These are phyloP conservation scores for Lagenidium giganteum DNA, from an alignment of 352 stramenopile genomes.

Conservation along the genomic window DNA sequence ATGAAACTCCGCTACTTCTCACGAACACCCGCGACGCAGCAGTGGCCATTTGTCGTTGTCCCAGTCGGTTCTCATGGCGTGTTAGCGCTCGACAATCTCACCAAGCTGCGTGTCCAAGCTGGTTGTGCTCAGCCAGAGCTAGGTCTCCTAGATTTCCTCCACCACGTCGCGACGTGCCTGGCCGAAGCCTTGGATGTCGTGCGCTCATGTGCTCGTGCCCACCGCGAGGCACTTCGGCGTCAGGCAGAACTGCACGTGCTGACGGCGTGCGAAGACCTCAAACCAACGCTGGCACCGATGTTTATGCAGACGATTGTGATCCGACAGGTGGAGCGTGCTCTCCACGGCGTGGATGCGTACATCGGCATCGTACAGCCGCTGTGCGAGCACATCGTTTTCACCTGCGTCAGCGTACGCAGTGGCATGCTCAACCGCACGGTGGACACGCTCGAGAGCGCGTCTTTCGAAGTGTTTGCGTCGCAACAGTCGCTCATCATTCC, in stretches of 20 bases:
- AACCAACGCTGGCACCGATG: conserved; percentile 9
- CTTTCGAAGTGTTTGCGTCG: conserved; percentile 42
- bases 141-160: conserved; percentile 71
- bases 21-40: conserved; percentile 11
- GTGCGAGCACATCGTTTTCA: conserved; percentile 43
- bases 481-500: conserved; percentile 46
- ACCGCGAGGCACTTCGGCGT: conserved; percentile 8
- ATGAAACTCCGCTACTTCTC: conserved; percentile 38
- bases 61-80: conserved; percentile 41
- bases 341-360: conserved; percentile 63
- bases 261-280: conserved; percentile 37
- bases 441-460: conserved; percentile 34
- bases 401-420: conserved; percentile 35
- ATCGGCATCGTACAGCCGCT: conserved; percentile 53
- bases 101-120: conserved; percentile 33
- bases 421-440: conserved; percentile 41
- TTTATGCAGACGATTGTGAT: conserved; percentile 43
- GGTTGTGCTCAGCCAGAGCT: conserved; percentile 53
- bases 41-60: conserved; percentile 68
- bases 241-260: conserved; percentile 45
- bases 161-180: conserved; percentile 23
- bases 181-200: conserved; percentile 10
- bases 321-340: conserved; percentile 41
- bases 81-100: conserved; percentile 60
- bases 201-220: conserved; percentile 2